Percentiles rank a stretch among this genome's conserved stretches.
These are phyloP conservation scores for Termitomyces sp. DNA, from an alignment of 768 basidiomycete species.

Conservation along the genomic window DNA sequence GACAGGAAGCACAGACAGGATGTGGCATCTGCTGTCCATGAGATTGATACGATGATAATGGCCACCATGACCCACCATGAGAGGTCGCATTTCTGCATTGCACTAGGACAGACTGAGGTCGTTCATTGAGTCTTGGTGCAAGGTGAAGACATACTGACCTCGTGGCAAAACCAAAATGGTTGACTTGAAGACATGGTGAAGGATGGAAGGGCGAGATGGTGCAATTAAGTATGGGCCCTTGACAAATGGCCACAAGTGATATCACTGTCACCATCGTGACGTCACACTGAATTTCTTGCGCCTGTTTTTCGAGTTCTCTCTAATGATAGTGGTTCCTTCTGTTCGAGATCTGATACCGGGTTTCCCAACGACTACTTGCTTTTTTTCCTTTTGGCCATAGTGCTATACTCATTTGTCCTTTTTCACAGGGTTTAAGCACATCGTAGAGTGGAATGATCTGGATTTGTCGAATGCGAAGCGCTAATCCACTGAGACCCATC, in stretches of 20 bases:
- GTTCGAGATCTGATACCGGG: slow-evolving; percentile 34
- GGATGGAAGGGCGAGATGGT: slow-evolving; percentile 4
- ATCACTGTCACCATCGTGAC: slow-evolving; percentile 8
- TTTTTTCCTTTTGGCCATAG: neutral
- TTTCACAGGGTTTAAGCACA: neutral
- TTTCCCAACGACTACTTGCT: neutral
- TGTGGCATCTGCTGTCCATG: slow-evolving; percentile 56
- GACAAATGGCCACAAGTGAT: slow-evolving; percentile 8
- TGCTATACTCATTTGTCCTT: neutral
- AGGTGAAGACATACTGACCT: slow-evolving; percentile 35
- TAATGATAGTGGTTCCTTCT: slow-evolving; percentile 72
- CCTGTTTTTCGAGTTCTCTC: too few relatives aligned
- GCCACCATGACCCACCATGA: slow-evolving; percentile 53
- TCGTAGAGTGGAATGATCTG: neutral
- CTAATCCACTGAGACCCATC: too few relatives aligned
- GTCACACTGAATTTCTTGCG: slow-evolving; percentile 29
- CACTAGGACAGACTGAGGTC: slow-evolving; percentile 44
- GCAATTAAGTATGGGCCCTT: neutral
- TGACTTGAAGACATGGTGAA: slow-evolving; percentile 61
- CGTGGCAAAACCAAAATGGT: slow-evolving; percentile 76
- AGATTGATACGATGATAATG: slow-evolving; percentile 1
- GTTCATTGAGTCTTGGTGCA: neutral
- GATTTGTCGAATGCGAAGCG: neutral
- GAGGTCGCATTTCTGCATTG: slow-evolving; percentile 80
- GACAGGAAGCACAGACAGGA: slow-evolving; percentile 80